Evolutionary conservation across 805 yeast species (phyloP).

Genomic region (Kuraishia molischiana): DNA sequence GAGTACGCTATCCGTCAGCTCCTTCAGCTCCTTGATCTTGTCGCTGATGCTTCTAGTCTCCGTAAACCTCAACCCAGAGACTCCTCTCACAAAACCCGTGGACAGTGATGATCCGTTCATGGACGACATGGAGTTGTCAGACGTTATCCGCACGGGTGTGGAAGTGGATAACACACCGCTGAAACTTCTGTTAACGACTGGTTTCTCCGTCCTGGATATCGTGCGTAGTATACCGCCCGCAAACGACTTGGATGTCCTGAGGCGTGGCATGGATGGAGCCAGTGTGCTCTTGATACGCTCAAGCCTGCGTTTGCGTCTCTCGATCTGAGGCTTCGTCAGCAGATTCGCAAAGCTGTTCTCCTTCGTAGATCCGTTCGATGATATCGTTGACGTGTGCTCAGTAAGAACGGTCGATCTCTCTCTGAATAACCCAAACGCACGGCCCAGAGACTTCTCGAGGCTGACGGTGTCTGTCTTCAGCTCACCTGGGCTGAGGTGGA

Average conservation of each 20-base stretch:
- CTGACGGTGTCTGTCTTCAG: background rate
- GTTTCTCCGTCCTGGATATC: background rate
- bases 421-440: too few species aligned
- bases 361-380: background rate
- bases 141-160: background rate
- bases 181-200: background rate
- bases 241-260: background rate
- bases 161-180: background rate
- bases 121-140: background rate
- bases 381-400: background rate
- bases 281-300: background rate
- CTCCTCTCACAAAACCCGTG: background rate
- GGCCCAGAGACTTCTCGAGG: background rate
- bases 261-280: background rate
- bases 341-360: background rate
- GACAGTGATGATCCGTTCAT: background rate
- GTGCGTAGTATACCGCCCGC: background rate
- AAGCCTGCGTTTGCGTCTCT: background rate
- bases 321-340: background rate
- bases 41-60: background rate
- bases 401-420: background rate
- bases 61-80: background rate
- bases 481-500: background rate
- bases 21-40: constrained; percentile 3
- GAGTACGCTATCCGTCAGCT: constrained; percentile 4